Base-by-base conservation (phyloP, 805 yeast genomes). In the Cyberlindnera mississippiensis region DNA sequence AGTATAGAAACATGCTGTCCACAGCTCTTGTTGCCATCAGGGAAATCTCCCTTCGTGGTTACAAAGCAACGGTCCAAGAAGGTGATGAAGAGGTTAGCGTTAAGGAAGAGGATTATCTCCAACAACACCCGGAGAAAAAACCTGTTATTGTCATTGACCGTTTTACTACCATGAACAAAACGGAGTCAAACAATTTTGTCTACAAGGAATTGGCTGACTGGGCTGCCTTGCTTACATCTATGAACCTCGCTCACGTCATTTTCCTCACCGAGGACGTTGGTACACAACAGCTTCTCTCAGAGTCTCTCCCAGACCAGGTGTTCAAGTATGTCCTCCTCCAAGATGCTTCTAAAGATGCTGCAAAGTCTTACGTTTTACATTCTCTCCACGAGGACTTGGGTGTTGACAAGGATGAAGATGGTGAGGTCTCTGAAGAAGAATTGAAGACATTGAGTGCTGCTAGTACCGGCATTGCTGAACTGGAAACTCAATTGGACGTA, bases 191-290 rank as follows among this genome's bases (percentile, higher is more conserved):
- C 52, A 75, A 80, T 5, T 83, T 85, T 52, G 70, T 86, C 15
- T 85, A 82, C 57, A 75, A 77, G 47, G 82, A 79, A 51, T 54
- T 93, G 11, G 85, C 96, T 0, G 95, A 85, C 35, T 93, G 97
- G 97, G 86, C 95, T 0, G 80, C 93, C 0, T 71, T 74, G 53
- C 66, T 93, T 46, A 76, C 89, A 28, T 80, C 79, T 42, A 73
- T 81, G 67, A 87, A 89, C 57, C 59, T 82, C 37, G 98, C 98
- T 0, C 96, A 89, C 65, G 98, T 93, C 6, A 76, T 93, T 2
- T 81, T 86, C 56, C 72, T 91, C 35, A 87, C 97, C 0, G 86
- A 85, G 52, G 96, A 91, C 52, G 80, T 86, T 24, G 86, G 95
- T 3, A 78, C 85, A 35, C 68, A 82, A 35, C 85, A 80, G 59